Evolutionary conservation across 75 land plant species (phyloP), one percentile per base, ranked within the genome.

Genomic region (Selaginella tamariscina): DNA sequence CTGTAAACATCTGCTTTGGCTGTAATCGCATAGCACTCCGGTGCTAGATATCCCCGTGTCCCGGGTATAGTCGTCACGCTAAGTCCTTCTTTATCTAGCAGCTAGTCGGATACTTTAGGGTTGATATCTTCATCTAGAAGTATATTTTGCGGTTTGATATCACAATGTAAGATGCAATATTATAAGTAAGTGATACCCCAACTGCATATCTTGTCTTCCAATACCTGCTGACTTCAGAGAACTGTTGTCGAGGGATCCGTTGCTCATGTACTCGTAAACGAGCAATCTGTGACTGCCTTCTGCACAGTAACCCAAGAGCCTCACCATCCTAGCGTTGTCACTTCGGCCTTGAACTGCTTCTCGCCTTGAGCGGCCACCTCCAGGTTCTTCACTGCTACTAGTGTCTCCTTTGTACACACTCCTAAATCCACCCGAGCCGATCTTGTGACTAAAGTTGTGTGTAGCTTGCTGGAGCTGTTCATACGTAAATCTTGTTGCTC

Each of bases 231-330:
- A 39, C 49, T 5, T 39, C 49, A 39, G n/a, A n/a, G n/a, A 39
- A 5, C 5, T 15, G 5, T 59, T 59, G 62, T 59, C 62, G 9
- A 59, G 26, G 18, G 62, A 59, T 21, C 62, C 62, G 23, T 59
- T 59, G 62, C n/a, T 21, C 62, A 59, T 59, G 62, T 23, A 59
- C 62, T 59, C 62, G 26, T 59, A 59, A 23, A 59, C 26, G 18
- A 59, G 62, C 8, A 59, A 5, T 21, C 26, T 59, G 62, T 59
- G 26, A 23, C 24, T 59, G 62, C 62, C 62, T n/a, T 59, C 62
- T 5, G 21, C 62, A 59, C 62, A 59, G 26, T 23, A 59, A n/a
- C 62, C 62, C 62, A 59, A 59, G 21, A 59, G 26, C n/a, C 21
- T 21, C 5, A 59, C 62, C n/a, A 8, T 21, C 62, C 62, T 8